Evolutionary conservation across 2,329 filamentous ascomycete genomes (phyloP).

Genomic region (Phoma herbarum): DNA sequence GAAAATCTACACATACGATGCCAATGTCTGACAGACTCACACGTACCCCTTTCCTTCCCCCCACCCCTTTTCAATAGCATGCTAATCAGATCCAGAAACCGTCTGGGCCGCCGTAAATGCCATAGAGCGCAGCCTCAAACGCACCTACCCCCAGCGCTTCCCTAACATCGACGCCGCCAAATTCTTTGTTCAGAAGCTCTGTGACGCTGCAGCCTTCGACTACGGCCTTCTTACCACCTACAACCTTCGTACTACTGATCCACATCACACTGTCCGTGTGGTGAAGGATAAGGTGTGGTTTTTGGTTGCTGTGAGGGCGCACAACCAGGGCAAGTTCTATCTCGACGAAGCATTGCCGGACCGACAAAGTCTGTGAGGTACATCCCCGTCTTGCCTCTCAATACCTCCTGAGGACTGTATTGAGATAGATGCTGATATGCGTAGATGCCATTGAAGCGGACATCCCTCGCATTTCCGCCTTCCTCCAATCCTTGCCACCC

Average conservation of each 20-base stretch:
- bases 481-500: background rate
- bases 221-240: background rate
- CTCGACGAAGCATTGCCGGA: conserved; percentile 11
- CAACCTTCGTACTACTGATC: background rate
- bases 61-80: background rate
- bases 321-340: conserved; percentile 21
- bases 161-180: conserved; percentile 19
- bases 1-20: background rate
- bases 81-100: background rate
- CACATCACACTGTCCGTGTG: background rate
- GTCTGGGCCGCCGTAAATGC: background rate
- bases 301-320: conserved; percentile 21
- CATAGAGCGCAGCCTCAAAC: background rate
- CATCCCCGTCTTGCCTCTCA: too few relatives aligned
- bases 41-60: background rate
- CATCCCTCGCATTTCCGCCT: background rate
- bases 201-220: background rate
- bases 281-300: conserved; percentile 19
- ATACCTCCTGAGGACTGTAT: too few relatives aligned
- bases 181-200: conserved; percentile 2
- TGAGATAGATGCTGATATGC: background rate
- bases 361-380: conserved; percentile 5
- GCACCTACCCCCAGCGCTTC: conserved; percentile 18
- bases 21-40: background rate
- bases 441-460: conserved; percentile 11